Base-by-base conservation (phyloP, 2,329 filamentous ascomycete species). In the Microcyclospora pomicola region DNA sequence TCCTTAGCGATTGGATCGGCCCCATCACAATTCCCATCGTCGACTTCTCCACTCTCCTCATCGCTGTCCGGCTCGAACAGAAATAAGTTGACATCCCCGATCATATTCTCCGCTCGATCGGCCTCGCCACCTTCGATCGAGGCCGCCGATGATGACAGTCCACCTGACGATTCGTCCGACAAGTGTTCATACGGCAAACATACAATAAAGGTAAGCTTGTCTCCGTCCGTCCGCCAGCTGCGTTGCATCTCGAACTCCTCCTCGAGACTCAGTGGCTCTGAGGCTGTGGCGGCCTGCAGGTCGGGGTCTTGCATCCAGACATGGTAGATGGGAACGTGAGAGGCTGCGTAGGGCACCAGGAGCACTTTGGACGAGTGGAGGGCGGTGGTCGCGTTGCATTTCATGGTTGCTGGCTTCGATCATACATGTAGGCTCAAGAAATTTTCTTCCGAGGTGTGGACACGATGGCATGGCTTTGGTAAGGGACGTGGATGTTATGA, bases 201-300 rank as follows among this genome's bases (percentile, higher is more conserved):
- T 38, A 82, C 61, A 56, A 96, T 94, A 50, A 95, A 96, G 0
- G 88, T 96, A 43, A 96, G 60, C 63, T 96, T 96, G 61, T 96
- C 87, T 16, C 65, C 60, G 31, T 91, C 82, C 14, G 64, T 65
- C 29, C 86, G 77, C 88, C 88, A 96, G 46, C 77, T 84, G n/a
- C 65, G 63, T 59, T 95, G 88, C 77, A 95, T 96, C 35, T 75
- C 73, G 59, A 91, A 85, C 66, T 96, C 88, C 55, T 94, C 80
- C 1, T 75, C 67, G 0, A 95, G 66, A 0, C 73, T 77, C 36
- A 96, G 70, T 0, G 80, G 82, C 45, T 95, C 86, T 0, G 87
- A 95, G 1, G 88, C 86, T 0, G 88, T 96, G 38, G 82, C 80
- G 60, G 77, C 68, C 64, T 81, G 87, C 30, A 95, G 82, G 34